phyloP scores from a whole-genome alignment of 2,329 filamentous ascomycete genomes.

The Cercospora sp. region DNA sequence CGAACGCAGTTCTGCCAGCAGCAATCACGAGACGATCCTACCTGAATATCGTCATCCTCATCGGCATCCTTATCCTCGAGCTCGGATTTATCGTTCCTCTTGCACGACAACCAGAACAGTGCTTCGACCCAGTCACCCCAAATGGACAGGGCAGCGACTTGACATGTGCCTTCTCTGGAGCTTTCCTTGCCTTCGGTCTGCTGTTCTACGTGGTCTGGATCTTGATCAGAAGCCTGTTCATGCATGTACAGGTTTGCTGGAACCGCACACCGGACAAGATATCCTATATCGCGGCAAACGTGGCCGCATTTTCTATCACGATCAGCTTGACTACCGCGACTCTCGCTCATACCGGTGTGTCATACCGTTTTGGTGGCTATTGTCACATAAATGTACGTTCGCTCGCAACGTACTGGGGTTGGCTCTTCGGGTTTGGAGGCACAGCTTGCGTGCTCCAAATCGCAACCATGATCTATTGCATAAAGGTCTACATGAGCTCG shows the following conservation, averaged over 20 bases:
- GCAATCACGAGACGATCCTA: slow-evolving; percentile 84
- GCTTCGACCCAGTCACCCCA: slow-evolving; percentile 81
- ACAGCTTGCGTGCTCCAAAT: slow-evolving; percentile 40
- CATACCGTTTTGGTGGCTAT: slow-evolving; percentile 70
- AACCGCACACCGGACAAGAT: slow-evolving; percentile 36
- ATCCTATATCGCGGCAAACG: slow-evolving; percentile 39
- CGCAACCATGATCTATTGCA: slow-evolving; percentile 41
- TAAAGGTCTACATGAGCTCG: slow-evolving; percentile 39
- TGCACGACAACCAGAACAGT: slow-evolving; percentile 70
- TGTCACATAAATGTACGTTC: slow-evolving; percentile 77
- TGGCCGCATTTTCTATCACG: slow-evolving; percentile 36
- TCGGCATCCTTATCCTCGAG: slow-evolving; percentile 72
- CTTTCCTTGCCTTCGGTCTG: slow-evolving; percentile 75
- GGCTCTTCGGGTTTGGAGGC: slow-evolving; percentile 40
- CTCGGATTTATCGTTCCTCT: slow-evolving; percentile 83
- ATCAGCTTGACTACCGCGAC: slow-evolving; percentile 48
- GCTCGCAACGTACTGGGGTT: slow-evolving; percentile 43
- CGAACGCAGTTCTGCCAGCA: slow-evolving; percentile 73
- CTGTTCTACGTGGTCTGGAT: slow-evolving; percentile 78
- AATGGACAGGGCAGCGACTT: slow-evolving; percentile 74
- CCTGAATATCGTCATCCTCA: slow-evolving; percentile 74
- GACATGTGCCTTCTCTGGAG: slow-evolving; percentile 78
- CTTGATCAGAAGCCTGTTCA: slow-evolving; percentile 56
- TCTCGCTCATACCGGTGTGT: slow-evolving; percentile 40
- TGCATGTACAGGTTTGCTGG: slow-evolving; percentile 45